A percentile compares a stretch with the other conserved stretches of the same genome.
Evolutionary conservation across 257 asterid genomes (phyloP).

Genomic region (Buddleja alternifolia): DNA sequence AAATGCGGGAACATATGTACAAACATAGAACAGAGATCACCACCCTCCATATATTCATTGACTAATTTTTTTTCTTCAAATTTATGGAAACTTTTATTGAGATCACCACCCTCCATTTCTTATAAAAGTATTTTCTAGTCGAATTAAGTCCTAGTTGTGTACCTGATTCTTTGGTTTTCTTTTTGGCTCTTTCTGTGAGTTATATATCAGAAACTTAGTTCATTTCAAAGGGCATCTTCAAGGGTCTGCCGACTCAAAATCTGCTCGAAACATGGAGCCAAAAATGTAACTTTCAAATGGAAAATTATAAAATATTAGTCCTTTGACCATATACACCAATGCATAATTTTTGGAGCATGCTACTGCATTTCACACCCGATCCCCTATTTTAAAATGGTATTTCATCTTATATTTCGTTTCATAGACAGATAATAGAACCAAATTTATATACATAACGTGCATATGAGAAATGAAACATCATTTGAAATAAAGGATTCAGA

Average conservation of each 20-base stretch:
- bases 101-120: neutral
- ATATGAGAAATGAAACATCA: too few relatives aligned
- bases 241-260: conserved; percentile 4
- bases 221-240: conserved; percentile 37
- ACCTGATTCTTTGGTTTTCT: conserved; percentile 14
- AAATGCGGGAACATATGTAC: conserved; percentile 34
- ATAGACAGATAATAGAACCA: too few relatives aligned
- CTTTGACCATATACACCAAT: conserved; percentile 11
- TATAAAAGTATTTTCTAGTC: conserved; percentile 3
- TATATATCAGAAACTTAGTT: conserved; percentile 2
- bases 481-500: too few relatives aligned
- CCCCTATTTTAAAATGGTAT: too few relatives aligned
- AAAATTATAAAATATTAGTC: conserved; percentile 24
- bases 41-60: conserved; percentile 21
- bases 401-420: too few relatives aligned
- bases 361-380: too few relatives aligned
- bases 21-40: conserved; percentile 24
- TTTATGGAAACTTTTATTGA: neutral
- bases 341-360: neutral
- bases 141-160: conserved; percentile 1
- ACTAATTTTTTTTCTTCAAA: neutral
- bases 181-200: conserved; percentile 28
- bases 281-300: conserved; percentile 32
- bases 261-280: conserved; percentile 37
- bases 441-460: too few relatives aligned